Base-by-base conservation (phyloP, 805 yeast species). In the Kregervanrija pseudodelftensis region DNA sequence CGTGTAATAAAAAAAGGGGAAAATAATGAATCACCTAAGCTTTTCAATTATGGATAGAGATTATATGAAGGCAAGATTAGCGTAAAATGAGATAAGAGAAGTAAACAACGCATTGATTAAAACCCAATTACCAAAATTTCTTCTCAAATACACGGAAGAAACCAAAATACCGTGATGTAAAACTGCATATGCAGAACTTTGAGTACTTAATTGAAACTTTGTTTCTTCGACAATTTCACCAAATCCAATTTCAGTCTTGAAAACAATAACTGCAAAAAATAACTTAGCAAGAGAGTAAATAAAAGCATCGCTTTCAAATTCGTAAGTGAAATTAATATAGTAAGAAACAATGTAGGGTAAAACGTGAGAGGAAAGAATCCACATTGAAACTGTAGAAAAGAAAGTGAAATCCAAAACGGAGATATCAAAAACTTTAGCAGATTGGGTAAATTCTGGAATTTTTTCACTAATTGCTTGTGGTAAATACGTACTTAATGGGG, bases 261-360 rank as follows among this genome's bases (percentile, higher is more conserved):
- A 60, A 39, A 73, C 48, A 48, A 68, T 58, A 52, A 67, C 64
- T 33, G 64, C 62, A 33, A 70, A 50, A 47, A 76, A 57, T 10
- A 72, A 56, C 56, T 75, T 76, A 39, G 71, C 52, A 47, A 76
- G 60, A 13, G 76, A 64, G 55, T 69, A 72, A 43, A 72, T 61
- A 50, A 75, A 73, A 31, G 81, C 81, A 58, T 77, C 82, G 61
- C 68, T 68, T 34, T 63, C 68, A 55, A 75, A 74, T 57, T 75
- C 75, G 53, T 74, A 60, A 55, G 79, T 64, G 58, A 77, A 77
- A 61, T 77, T 77, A 53, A 77, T 53, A 61, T 73, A 77, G 61
- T 73, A 77, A 13, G 80, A 71, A 33, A 63, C 52, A 36, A 66
- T 31, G 47, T 64, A 57, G 35, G 82, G 82, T 30, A 69, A 43